Conservation (phyloP, 2,329 filamentous ascomycete species). For the Monosporascus cannonballus region DNA sequence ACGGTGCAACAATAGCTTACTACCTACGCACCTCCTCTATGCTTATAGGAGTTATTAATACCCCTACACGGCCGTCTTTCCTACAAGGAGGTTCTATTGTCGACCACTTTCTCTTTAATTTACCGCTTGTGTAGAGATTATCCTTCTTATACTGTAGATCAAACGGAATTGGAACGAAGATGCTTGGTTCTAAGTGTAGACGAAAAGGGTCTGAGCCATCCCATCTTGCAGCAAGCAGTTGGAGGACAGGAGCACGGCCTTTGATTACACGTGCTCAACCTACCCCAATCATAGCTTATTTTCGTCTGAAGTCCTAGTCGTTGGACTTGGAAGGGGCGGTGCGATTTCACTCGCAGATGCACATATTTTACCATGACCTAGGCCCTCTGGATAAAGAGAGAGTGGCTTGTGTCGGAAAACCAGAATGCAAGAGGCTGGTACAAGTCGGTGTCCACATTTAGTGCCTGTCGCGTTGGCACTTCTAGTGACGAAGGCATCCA, state of each 20-base stretch:
- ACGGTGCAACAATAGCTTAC: too few relatives aligned
- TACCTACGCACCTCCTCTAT: too few relatives aligned
- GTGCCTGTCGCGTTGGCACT: not conserved
- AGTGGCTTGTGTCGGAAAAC: not conserved
- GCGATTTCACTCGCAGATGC: too few relatives aligned
- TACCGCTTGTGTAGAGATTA: too few relatives aligned
- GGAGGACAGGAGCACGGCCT: not conserved
- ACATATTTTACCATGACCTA: too few relatives aligned
- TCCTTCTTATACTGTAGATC: too few relatives aligned
- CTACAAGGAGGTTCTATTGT: too few relatives aligned
- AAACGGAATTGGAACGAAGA: too few relatives aligned
- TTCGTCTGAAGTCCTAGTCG: not conserved
- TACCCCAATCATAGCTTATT: not conserved
- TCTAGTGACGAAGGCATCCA: not conserved
- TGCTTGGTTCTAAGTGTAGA: not conserved
- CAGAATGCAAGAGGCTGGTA: not conserved
- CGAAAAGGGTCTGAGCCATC: not conserved
- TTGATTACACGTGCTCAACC: not conserved
- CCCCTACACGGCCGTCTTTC: too few relatives aligned
- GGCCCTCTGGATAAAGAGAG: not conserved
- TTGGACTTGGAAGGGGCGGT: not conserved
- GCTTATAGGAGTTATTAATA: too few relatives aligned
- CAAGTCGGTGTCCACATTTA: not conserved
- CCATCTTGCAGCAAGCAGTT: not conserved
- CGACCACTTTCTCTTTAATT: too few relatives aligned